A percentile compares a stretch with the other conserved stretches of the same genome.
Evolutionary conservation across 257 asterid genomes (phyloP).

Genomic region (Linaria vulgaris): DNA sequence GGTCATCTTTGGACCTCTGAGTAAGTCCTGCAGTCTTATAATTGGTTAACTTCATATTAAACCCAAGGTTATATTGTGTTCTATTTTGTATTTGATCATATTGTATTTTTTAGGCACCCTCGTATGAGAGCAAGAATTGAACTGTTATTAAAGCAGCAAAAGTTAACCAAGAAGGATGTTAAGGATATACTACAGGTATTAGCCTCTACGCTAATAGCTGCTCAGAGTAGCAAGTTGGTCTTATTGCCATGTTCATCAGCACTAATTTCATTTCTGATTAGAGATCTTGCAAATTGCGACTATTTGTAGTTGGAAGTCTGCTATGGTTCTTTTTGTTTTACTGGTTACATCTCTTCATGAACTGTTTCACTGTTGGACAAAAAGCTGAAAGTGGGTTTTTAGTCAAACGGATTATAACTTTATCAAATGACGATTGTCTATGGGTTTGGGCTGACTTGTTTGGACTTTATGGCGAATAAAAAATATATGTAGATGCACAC

Average conservation of each 20-base stretch:
- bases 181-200: constrained; percentile 82
- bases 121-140: constrained; percentile 89
- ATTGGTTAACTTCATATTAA: constrained; percentile 9
- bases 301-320: neutral
- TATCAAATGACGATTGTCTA: no score
- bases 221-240: constrained; percentile 20
- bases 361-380: neutral
- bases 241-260: neutral
- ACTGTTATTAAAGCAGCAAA: constrained; percentile 79
- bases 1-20: constrained; percentile 99
- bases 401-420: no score
- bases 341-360: neutral
- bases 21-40: constrained; percentile 49
- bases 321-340: neutral
- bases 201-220: constrained; percentile 24
- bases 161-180: constrained; percentile 78
- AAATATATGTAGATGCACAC: no score
- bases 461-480: no score
- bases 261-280: no score
- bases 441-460: no score
- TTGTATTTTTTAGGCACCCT: constrained; percentile 55
- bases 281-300: no score
- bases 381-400: no score
- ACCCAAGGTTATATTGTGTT: constrained; percentile 17
- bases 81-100: constrained; percentile 9